A percentile compares a stretch with the other conserved stretches of the same genome.
Conservation (phyloP, 768 basidiomycete species). For the Sarcodon sp. region DNA sequence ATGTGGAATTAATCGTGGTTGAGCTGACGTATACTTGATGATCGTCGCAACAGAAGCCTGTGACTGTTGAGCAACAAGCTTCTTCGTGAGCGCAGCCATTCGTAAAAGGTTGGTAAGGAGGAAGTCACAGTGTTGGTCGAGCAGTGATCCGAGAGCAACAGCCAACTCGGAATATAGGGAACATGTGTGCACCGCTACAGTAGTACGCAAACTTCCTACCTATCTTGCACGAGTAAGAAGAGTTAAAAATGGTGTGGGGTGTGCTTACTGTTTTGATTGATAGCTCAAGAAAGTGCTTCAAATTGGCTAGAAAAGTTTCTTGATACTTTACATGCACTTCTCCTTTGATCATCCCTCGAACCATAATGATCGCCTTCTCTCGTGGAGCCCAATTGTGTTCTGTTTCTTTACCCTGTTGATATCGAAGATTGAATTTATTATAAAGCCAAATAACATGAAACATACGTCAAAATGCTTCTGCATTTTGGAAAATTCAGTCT, state of each 20-base stretch:
- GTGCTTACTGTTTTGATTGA: conserved; percentile 71
- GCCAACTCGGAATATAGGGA: conserved; percentile 68
- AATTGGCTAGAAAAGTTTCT: conserved; percentile 59
- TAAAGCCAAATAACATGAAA: neutral
- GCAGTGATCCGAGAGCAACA: conserved; percentile 40
- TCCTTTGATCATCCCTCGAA: conserved; percentile 85
- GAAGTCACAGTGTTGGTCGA: conserved; percentile 75
- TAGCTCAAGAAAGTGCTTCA: conserved; percentile 74
- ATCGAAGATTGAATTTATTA: neutral
- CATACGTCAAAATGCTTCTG: conserved; percentile 66
- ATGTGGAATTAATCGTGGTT: conserved; percentile 55
- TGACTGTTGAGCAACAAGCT: conserved; percentile 77
- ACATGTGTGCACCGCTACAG: conserved; percentile 71
- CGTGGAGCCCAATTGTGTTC: conserved; percentile 91
- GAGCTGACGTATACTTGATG: conserved; percentile 55
- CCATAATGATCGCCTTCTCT: conserved; percentile 62
- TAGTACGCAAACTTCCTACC: conserved; percentile 86
- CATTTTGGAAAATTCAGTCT: conserved; percentile 76
- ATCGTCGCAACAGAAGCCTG: conserved; percentile 61
- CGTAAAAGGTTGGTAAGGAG: conserved; percentile 67
- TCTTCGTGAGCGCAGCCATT: conserved; percentile 89
- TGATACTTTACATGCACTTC: conserved; percentile 64
- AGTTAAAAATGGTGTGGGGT: conserved; percentile 1
- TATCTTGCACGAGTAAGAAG: conserved; percentile 17
- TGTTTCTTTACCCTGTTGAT: conserved; percentile 80